Base-by-base conservation (phyloP, 495 filamentous ascomycete genomes). In the Hypoxylon lienhwacheense region DNA sequence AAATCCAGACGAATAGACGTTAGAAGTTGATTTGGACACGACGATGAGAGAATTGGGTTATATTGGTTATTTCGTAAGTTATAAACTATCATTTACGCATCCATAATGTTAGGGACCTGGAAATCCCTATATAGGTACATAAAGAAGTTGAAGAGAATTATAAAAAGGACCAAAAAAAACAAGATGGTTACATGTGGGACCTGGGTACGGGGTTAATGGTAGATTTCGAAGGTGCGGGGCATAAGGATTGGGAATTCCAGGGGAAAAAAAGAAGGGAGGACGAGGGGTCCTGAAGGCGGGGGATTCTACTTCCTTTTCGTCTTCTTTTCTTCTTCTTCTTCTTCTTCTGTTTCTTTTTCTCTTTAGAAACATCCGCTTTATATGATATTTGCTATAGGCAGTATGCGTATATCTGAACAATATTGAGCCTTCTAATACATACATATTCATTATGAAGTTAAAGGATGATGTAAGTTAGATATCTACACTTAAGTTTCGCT, bases 151-250 rank as follows among this genome's bases (percentile, higher is more conserved):
- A 10, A 10, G 5, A 28, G 5, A 28, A 10, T 5, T 10, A 28
- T 28, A 28, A 5, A 28, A 5, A 28, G 25, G n/a, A n/a, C n/a
- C 12, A 31, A 11, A n/a, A n/a, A n/a, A n/a, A n/a, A n/a, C n/a
- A 34, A 15, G 32, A 5, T 20, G 17, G 17, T 37, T 20, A 37
- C n/a, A 41, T 25, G 21, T 35, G 33, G 35, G 35, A 7, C 11
- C 3, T 43, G 48, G 55, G 43, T 51, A 61, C 33, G 56, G 56
- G 50, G 57, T 45, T 61, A 28, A 45, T 20, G 21, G 41, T 55
- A 47, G 41, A 45, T 31, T 44, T 11, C 47, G 52, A 31, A 61
- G 42, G 52, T 61, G 58, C 58, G 58, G 58, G 58, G 58, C 52
- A 56, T 41, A 56, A 29, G 52, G 31, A 37, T 55, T 61, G 57